Percentiles rank a stretch among this genome's conserved stretches.
These are phyloP conservation scores for Cyclotella sp. DNA, from an alignment of 108 stramenopile genomes.

Conservation along the genomic window DNA sequence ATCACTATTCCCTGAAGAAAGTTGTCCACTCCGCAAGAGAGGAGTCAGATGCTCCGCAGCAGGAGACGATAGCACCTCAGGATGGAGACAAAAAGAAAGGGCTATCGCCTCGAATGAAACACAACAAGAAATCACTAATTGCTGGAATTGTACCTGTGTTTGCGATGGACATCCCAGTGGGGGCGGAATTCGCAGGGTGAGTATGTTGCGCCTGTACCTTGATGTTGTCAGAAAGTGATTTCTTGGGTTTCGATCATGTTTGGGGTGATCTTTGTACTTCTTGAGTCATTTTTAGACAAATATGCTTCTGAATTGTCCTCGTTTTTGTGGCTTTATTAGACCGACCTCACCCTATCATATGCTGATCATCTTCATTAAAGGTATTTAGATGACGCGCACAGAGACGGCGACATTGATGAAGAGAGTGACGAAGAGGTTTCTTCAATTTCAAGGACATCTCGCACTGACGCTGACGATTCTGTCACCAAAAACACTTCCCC, in stretches of 20 bases:
- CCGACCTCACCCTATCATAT: background rate
- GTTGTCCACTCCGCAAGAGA: background rate
- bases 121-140: constrained; percentile 4
- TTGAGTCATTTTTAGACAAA: no score
- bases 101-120: constrained; percentile 8
- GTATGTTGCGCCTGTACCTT: background rate
- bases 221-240: background rate
- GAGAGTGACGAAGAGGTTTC: constrained; percentile 1
- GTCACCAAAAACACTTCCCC: background rate
- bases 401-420: background rate
- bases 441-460: background rate
- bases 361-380: background rate
- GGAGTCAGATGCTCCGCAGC: background rate
- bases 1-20: background rate
- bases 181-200: constrained; percentile 19
- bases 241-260: no score
- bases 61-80: background rate
- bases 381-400: background rate
- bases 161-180: constrained; percentile 2
- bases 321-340: background rate
- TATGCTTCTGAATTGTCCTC: background rate
- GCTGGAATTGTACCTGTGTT: constrained; percentile 13
- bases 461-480: background rate
- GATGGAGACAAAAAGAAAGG: background rate
- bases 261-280: no score